Evolutionary conservation across 768 basidiomycete genomes (phyloP), one percentile per base, ranked within the genome.

Genomic region (Chiua virens): DNA sequence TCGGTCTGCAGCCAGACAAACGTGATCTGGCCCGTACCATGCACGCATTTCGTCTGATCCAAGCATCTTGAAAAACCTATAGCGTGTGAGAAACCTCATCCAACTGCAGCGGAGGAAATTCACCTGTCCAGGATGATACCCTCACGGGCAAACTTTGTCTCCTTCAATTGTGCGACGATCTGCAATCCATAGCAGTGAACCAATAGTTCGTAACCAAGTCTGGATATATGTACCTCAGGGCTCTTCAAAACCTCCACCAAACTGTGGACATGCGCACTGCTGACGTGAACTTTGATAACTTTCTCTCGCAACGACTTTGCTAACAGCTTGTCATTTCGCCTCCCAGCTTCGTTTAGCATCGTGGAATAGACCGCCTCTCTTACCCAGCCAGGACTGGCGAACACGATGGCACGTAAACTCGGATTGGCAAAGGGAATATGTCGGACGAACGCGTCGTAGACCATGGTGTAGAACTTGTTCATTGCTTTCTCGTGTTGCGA

Each of bases 21-120:
- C 97, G 69, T 99, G 97, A 43, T 91, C 86, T 13, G 95, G 92
- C 2, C 96, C 97, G 68, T 99, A 99, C 97, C 97, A 99, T 5
- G 97, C 97, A 48, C 97, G 80, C 75, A 95, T 85, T 67, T 98
- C 95, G 60, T 99, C 95, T 1, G 79, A 80, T 0, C 88, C 92
- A 25, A 98, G 81, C 93, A 95, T 98, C 70, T 98, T 99, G 75
- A 94, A 94, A 74, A 99, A 99, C 58, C 95, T 98, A 57, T 3
- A 28, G 27, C 1, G 5, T 14, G 42, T 50, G 25, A 49, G 39
- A 27, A 30, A 59, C 30, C 22, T 18, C 1, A 14, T 4, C 6
- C 11, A 45, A 47, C 28, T 17, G 8, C 40, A 30, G 21, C 46
- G 27, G 5, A 21, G 8, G 30, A 18, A 34, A 50, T 65, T 42